Evolutionary conservation across 129 eudicot genomes (phyloP).

Genomic region (Flaveria linearis): DNA sequence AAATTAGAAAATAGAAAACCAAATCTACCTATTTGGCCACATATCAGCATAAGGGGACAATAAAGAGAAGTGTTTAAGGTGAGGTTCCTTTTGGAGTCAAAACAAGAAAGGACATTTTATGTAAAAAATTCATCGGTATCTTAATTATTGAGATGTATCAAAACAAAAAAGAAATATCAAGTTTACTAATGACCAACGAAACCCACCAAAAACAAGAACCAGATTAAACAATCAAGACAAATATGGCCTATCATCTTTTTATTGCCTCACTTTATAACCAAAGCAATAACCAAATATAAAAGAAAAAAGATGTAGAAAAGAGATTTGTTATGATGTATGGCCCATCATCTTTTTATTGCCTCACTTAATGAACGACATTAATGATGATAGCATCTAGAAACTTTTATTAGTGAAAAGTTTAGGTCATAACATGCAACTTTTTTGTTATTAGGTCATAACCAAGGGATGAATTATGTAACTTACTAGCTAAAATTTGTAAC

Average conservation of each 20-base stretch:
- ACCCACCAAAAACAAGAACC: not conserved
- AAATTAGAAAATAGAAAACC: not conserved
- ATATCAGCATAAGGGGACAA: not conserved
- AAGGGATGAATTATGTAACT: not conserved
- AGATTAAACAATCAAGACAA: not conserved
- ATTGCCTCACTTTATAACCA: not conserved
- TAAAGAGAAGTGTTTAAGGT: not conserved
- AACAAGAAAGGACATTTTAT: not conserved
- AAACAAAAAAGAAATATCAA: not conserved
- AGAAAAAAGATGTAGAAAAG: not conserved
- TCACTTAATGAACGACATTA: not conserved
- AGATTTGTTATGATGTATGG: not conserved
- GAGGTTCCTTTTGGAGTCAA: not conserved
- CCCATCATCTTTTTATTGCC: too few relatives aligned
- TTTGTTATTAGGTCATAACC: not conserved
- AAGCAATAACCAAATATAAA: not conserved
- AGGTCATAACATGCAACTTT: not conserved
- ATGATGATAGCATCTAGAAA: not conserved
- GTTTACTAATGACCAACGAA: not conserved
- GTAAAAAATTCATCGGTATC: not conserved
- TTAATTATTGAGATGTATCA: not conserved
- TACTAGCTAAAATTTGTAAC: constrained; percentile 20
- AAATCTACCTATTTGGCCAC: not conserved
- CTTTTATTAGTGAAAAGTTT: not conserved
- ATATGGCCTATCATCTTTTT: not conserved